These are phyloP conservation scores for Dipodascopsis uninucleata DNA, from an alignment of 805 yeast species.

Conservation along the genomic window DNA sequence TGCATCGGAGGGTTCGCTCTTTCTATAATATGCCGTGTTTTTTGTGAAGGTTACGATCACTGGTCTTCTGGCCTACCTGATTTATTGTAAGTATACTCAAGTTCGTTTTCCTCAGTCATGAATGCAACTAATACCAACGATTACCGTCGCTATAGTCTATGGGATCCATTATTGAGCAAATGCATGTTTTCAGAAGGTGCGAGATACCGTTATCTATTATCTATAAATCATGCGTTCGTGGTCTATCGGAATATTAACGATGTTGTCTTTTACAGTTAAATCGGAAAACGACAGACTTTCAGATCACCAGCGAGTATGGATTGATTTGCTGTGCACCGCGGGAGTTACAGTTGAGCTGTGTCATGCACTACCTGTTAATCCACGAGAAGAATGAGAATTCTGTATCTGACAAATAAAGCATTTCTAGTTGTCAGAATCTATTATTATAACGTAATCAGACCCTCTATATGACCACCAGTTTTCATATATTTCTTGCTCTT, in stretches of 20 bases:
- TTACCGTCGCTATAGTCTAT: too few relatives aligned
- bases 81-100: constrained; percentile 26
- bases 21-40: constrained; percentile 25
- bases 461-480: too few relatives aligned
- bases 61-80: constrained; percentile 39
- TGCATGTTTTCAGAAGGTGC: constrained; percentile 24
- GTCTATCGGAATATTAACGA: neutral
- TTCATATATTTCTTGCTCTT: too few relatives aligned
- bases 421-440: too few relatives aligned
- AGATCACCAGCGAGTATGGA: constrained; percentile 40
- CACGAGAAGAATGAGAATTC: too few relatives aligned
- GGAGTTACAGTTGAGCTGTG: constrained; percentile 38
- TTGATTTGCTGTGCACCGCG: constrained; percentile 32
- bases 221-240: neutral
- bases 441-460: too few relatives aligned
- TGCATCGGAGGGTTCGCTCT: constrained; percentile 29
- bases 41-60: constrained; percentile 30
- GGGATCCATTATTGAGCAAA: constrained; percentile 26
- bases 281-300: constrained; percentile 39
- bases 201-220: neutral
- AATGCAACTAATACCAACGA: neutral
- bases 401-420: too few relatives aligned
- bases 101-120: neutral
- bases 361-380: too few relatives aligned
- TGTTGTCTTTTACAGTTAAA: constrained; percentile 37